Percentiles rank a stretch among this genome's conserved stretches.
Conservation (phyloP, 257 asterid species). For the Mentha longifolia region DNA sequence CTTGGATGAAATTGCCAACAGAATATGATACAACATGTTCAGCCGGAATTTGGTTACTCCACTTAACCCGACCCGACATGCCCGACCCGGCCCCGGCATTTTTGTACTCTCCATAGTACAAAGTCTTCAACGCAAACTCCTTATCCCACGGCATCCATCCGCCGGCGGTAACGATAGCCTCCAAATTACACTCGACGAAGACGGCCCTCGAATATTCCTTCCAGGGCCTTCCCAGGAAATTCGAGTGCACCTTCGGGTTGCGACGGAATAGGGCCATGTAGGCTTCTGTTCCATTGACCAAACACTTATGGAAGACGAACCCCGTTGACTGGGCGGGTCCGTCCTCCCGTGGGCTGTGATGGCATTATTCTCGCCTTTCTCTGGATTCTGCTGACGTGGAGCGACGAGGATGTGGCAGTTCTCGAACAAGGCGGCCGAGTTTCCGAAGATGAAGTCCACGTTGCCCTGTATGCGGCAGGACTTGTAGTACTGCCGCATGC, state of each 20-base stretch:
- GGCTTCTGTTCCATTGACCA: conserved; percentile 51
- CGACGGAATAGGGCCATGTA: conserved; percentile 43
- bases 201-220: conserved; percentile 55
- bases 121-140: conserved; percentile 46
- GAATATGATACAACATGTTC: conserved; percentile 43
- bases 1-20: conserved; percentile 53
- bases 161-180: conserved; percentile 36
- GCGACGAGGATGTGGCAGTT: conserved; percentile 48
- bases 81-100: conserved; percentile 43
- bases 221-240: conserved; percentile 66
- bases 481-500: conserved; percentile 59
- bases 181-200: conserved; percentile 43
- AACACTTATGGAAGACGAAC: conserved; percentile 49
- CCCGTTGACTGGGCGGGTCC: conserved; percentile 61
- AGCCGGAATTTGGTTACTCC: conserved; percentile 51
- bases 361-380: conserved; percentile 53
- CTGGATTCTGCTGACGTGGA: conserved; percentile 43
- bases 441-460: conserved; percentile 63
- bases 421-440: conserved; percentile 53
- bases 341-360: conserved; percentile 62
- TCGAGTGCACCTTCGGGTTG: conserved; percentile 44
- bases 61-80: conserved; percentile 34
- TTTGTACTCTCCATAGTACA: conserved; percentile 50
- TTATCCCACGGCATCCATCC: conserved; percentile 66
- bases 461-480: conserved; percentile 57